A percentile compares a stretch with the other conserved stretches of the same genome.
Evolutionary conservation across 1,284 basidiomycete genomes (phyloP).

Genomic region (Athelia psychrophila): DNA sequence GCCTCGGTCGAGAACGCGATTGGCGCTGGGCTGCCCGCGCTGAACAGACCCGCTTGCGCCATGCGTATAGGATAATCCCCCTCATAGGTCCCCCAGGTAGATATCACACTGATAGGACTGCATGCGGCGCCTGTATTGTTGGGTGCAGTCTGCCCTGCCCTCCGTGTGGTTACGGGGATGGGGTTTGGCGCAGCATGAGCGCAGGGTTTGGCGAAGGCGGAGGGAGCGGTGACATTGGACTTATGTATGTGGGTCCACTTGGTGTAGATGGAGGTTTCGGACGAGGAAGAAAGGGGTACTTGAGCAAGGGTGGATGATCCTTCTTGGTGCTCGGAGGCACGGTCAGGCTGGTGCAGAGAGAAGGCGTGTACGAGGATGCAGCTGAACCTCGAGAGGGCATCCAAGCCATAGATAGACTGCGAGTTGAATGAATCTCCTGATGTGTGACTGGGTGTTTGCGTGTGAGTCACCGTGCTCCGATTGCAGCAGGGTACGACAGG

Average conservation of each 20-base stretch:
- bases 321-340: constrained; percentile 7
- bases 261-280: constrained; percentile 49
- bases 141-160: neutral
- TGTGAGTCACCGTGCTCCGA: neutral
- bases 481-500: neutral
- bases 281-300: constrained; percentile 62
- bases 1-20: constrained; percentile 65
- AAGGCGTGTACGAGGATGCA: constrained; percentile 1
- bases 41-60: constrained; percentile 46
- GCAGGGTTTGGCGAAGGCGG: constrained; percentile 13
- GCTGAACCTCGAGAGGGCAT: neutral
- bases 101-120: neutral
- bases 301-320: constrained; percentile 16
- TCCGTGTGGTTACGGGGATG: neutral
- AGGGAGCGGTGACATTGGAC: constrained; percentile 20
- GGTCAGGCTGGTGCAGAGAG: neutral
- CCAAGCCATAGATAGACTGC: too few relatives aligned
- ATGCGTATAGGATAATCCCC: constrained; percentile 61
- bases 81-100: constrained; percentile 6
- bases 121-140: neutral
- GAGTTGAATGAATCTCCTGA: neutral
- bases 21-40: constrained; percentile 57
- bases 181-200: constrained; percentile 7
- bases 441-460: neutral
- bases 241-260: constrained; percentile 61